These are phyloP conservation scores for Cyclocybe cylindracea DNA, from an alignment of 768 basidiomycete genomes.

Conservation along the genomic window DNA sequence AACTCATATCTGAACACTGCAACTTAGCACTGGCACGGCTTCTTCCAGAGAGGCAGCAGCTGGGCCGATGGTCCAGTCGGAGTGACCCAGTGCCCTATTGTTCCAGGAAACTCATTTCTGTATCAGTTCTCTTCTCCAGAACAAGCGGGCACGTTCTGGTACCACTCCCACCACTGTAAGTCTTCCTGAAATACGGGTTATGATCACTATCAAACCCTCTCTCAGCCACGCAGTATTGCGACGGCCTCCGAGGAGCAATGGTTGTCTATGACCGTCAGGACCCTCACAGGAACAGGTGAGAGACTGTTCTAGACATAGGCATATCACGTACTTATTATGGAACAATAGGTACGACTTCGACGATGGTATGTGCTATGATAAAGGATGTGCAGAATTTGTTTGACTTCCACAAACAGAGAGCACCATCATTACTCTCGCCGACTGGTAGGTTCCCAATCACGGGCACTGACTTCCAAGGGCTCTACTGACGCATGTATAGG, in stretches of 20 bases:
- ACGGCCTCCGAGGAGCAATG: too few species aligned
- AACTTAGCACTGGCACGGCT: slow-evolving; percentile 45
- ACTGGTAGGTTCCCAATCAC: slow-evolving; percentile 6
- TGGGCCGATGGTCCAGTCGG: slow-evolving; percentile 42
- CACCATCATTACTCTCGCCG: slow-evolving; percentile 10
- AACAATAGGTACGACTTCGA: slow-evolving; percentile 37
- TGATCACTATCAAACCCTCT: slow-evolving; percentile 17
- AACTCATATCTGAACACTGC: neutral
- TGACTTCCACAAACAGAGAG: slow-evolving; percentile 10
- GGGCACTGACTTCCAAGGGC: too few species aligned
- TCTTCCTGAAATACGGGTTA: slow-evolving; percentile 5
- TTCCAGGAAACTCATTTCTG: slow-evolving; percentile 35
- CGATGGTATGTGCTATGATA: slow-evolving; percentile 43
- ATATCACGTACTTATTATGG: slow-evolving; percentile 34
- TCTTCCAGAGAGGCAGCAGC: slow-evolving; percentile 33
- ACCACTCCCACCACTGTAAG: slow-evolving; percentile 31
- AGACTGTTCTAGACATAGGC: slow-evolving; percentile 15
- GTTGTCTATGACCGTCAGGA: slow-evolving; percentile 11
- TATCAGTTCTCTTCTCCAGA: slow-evolving; percentile 35
- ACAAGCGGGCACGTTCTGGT: slow-evolving; percentile 48
- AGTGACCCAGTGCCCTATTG: slow-evolving; percentile 43
- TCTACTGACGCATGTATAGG: slow-evolving; percentile 11
- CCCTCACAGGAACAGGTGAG: slow-evolving; percentile 42
- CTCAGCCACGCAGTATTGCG: slow-evolving; percentile 31
- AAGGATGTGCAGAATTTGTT: slow-evolving; percentile 33